A percentile compares a stretch with the other conserved stretches of the same genome.
phyloP scores from a whole-genome alignment of 805 yeast species.

The Debaryomyces tyrocola region DNA sequence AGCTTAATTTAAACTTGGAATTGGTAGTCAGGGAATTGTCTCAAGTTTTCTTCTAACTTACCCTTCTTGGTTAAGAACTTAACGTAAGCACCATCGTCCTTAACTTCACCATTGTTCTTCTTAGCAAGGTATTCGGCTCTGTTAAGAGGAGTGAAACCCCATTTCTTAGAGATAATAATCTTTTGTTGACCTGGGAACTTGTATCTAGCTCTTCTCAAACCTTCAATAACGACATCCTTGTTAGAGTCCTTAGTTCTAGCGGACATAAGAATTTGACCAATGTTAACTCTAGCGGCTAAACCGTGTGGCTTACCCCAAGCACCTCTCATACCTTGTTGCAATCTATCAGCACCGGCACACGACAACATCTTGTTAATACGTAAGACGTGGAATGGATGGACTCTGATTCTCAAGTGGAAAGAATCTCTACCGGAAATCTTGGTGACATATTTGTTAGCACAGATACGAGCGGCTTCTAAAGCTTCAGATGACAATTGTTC shows the following conservation, averaged over 20 bases:
- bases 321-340: constrained; percentile 99
- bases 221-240: constrained; percentile 98
- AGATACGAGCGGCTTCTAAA: constrained; percentile 99
- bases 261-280: constrained; percentile 97
- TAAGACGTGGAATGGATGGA: constrained; percentile 99
- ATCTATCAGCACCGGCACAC: constrained; percentile 99
- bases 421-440: constrained; percentile 97
- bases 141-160: constrained; percentile 99
- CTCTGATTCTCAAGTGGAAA: constrained; percentile 99
- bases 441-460: constrained; percentile 99
- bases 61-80: constrained; percentile 98
- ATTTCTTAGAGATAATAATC: constrained; percentile 98
- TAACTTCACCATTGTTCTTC: constrained; percentile 97
- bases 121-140: constrained; percentile 93
- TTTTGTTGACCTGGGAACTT: constrained; percentile 99
- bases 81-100: constrained; percentile 99
- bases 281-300: constrained; percentile 98
- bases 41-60: constrained; percentile 86
- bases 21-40: constrained; percentile 88
- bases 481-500: constrained; percentile 99
- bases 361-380: constrained; percentile 99
- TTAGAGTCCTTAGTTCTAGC: constrained; percentile 97
- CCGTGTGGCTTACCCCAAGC: constrained; percentile 99
- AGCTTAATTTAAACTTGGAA: constrained; percentile 41
- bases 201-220: constrained; percentile 99